Evolutionary conservation across 2,329 filamentous ascomycete genomes (phyloP), one percentile per base, ranked within the genome.

Genomic region (Aspergillus glaucus): DNA sequence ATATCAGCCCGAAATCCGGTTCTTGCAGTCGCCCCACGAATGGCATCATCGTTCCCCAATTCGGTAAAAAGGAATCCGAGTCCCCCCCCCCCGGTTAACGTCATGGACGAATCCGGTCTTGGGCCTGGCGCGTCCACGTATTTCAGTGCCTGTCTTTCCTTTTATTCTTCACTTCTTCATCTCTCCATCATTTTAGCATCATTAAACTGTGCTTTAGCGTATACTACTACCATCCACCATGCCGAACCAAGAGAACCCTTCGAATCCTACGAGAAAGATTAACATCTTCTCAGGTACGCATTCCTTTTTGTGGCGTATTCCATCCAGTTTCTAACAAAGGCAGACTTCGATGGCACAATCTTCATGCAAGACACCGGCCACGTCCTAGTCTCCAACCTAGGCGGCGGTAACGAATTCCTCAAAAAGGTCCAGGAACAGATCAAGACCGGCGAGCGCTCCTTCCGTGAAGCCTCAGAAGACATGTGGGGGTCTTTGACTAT

Each of bases 321-420:
- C 43, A 34, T 47, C 45, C 46, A 50, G 50, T 37, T 45, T 43
- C 40, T 43, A 43, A 52, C 17, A 44, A 17, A 41, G 44, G 26
- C 50, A 84, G 82, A 86, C 65, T 86, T 87, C 57, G 83, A 86
- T 63, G 83, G 83, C 53, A 86, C 83, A 3, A 87, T 87, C 54
- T 85, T 85, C 72, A 83, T 84, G 76, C 81, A 85, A 73, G 81
- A 85, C 57, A 85, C 80, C 1, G 84, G 84, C 41, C 83, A 86
- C 62, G 77, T 86, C 55, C 78, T 87, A 44, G 84, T 86, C 66
- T 82, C 86, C 62, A 74, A 74, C 57, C 77, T 82, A 55, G 82
- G 84, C 45, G 85, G 82, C 65, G 83, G 83, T 24, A 68, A 73
- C 19, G 72, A 77, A 52, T 72, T 73, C 49, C 77, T 82, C 44